Evolutionary conservation across 768 basidiomycete species (phyloP).

Genomic region (Amanita muscaria): DNA sequence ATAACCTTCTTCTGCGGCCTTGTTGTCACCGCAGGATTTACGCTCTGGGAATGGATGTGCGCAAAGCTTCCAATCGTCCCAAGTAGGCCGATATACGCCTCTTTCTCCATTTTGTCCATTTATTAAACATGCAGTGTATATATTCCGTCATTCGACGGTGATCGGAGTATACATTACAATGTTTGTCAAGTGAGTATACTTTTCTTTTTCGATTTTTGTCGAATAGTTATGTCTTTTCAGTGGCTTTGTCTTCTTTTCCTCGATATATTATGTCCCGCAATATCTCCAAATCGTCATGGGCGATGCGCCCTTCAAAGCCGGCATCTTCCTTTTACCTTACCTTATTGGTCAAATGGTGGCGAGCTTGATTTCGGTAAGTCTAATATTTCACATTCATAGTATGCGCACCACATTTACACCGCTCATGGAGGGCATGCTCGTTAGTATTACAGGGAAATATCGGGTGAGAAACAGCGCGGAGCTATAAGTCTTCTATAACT

Average conservation of each 20-base stretch:
- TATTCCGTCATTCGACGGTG: slow-evolving; percentile 61
- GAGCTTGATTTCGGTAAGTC: slow-evolving; percentile 44
- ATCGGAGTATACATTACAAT: slow-evolving; percentile 60
- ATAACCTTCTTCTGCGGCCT: slow-evolving; percentile 50
- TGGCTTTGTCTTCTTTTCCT: slow-evolving; percentile 53
- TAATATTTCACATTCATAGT: neutral
- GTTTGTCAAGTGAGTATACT: slow-evolving; percentile 58
- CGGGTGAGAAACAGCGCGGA: slow-evolving; percentile 24
- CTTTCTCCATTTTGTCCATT: neutral
- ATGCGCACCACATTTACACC: neutral
- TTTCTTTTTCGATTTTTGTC: too few species aligned
- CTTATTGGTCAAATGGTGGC: slow-evolving; percentile 55
- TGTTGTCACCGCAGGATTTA: slow-evolving; percentile 46
- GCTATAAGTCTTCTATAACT: too few species aligned
- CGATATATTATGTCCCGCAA: slow-evolving; percentile 65
- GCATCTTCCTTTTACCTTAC: slow-evolving; percentile 58
- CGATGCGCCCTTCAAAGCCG: slow-evolving; percentile 50
- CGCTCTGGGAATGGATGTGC: slow-evolving; percentile 66
- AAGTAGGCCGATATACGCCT: slow-evolving; percentile 31
- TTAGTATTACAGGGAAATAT: slow-evolving; percentile 59
- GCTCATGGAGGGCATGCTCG: slow-evolving; percentile 41
- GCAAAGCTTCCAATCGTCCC: slow-evolving; percentile 67
- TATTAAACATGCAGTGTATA: slow-evolving; percentile 41
- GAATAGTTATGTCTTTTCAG: too few species aligned
- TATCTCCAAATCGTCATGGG: slow-evolving; percentile 70